Evolutionary conservation across 192 early-diverging fungal species (phyloP).

Genomic region (Backusella westeae): DNA sequence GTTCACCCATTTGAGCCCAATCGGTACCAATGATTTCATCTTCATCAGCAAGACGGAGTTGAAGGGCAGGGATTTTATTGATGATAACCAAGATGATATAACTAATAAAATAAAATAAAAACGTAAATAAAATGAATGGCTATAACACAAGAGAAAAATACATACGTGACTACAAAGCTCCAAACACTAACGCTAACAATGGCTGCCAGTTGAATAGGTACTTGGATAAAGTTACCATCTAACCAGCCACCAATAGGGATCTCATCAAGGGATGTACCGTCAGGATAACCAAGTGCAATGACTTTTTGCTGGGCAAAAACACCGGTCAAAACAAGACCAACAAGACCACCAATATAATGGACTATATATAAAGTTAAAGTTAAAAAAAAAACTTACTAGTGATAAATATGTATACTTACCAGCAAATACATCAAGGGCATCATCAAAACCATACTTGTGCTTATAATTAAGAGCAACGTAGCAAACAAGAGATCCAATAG

Average conservation of each 20-base stretch:
- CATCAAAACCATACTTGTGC: conserved; percentile 69
- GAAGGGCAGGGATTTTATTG: conserved; percentile 72
- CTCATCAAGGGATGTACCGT: conserved; percentile 35
- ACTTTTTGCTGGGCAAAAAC: conserved; percentile 79
- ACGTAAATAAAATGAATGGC: background rate
- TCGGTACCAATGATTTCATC: conserved; percentile 77
- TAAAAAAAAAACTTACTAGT: background rate
- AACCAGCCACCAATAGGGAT: conserved; percentile 73
- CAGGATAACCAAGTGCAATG: conserved; percentile 60
- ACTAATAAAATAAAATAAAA: background rate
- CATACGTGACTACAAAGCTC: conserved; percentile 72
- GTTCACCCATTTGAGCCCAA: conserved; percentile 82
- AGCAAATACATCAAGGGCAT: conserved; percentile 82
- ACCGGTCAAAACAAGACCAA: conserved; percentile 84
- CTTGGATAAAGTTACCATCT: conserved; percentile 77
- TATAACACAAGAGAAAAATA: background rate
- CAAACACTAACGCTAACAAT: conserved; percentile 68
- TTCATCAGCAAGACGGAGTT: conserved; percentile 74
- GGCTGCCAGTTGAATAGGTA: conserved; percentile 76
- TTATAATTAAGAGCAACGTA: conserved; percentile 64
- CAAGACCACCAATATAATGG: conserved; percentile 71
- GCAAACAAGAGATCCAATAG: conserved; percentile 63
- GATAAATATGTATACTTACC: conserved; percentile 34
- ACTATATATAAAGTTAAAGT: conserved; percentile 19
- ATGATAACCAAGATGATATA: conserved; percentile 69